Percentiles rank a stretch among this genome's conserved stretches.
These are phyloP conservation scores for Phytophthora sojae DNA, from an alignment of 352 stramenopile species.

Conservation along the genomic window DNA sequence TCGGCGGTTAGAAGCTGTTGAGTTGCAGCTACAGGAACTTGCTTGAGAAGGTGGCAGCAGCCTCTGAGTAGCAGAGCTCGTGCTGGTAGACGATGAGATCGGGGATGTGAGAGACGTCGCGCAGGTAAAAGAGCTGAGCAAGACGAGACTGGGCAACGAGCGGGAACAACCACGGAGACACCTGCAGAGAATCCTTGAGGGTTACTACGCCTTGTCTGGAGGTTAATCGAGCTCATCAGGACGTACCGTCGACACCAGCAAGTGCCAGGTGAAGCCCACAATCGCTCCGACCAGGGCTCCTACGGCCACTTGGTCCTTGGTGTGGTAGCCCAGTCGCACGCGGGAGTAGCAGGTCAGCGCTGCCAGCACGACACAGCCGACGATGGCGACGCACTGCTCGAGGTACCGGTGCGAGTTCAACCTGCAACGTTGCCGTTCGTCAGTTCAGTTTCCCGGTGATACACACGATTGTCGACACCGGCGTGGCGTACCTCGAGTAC, in stretches of 20 bases:
- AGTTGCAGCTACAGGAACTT: conserved; percentile 14
- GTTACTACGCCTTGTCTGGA: background rate
- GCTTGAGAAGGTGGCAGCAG: conserved; percentile 13
- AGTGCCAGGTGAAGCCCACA: conserved; percentile 27
- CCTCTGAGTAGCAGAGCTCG: conserved; percentile 49
- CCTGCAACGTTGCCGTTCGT: conserved; percentile 25
- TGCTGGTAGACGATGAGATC: conserved; percentile 85
- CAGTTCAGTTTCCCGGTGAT: conserved; percentile 8
- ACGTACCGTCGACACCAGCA: conserved; percentile 30
- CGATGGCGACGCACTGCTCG: conserved; percentile 73
- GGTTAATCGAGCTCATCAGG: background rate
- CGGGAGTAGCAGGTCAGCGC: conserved; percentile 68
- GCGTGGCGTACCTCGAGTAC: conserved; percentile 44
- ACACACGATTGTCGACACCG: background rate
- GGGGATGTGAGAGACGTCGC: conserved; percentile 78
- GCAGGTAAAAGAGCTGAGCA: conserved; percentile 68
- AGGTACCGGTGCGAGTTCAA: conserved; percentile 57
- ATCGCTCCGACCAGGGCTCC: conserved; percentile 55
- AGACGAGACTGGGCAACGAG: conserved; percentile 47
- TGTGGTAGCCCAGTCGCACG: conserved; percentile 81
- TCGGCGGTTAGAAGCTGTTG: background rate
- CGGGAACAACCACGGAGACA: conserved; percentile 64
- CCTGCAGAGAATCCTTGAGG: conserved; percentile 23
- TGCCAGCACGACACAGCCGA: conserved; percentile 53
- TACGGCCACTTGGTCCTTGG: conserved; percentile 66